Percentiles rank a stretch among this genome's conserved stretches.
These are phyloP conservation scores for Pelagomonas calceolata DNA, from an alignment of 108 stramenopile species.

Conservation along the genomic window DNA sequence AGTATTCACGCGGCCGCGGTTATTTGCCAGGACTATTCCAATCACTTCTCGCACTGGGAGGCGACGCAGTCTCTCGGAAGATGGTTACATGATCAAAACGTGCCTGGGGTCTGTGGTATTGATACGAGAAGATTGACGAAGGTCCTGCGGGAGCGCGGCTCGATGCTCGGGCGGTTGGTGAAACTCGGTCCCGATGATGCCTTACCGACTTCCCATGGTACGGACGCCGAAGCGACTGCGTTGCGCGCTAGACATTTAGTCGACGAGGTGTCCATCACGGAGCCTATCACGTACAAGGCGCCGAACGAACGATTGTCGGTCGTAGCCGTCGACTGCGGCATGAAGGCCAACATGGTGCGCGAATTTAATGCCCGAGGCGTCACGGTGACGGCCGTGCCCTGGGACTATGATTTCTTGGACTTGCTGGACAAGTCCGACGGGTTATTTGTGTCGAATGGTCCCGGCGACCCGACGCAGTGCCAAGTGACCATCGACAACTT, in stretches of 20 bases:
- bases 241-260: constrained; percentile 57
- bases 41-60: constrained; percentile 90
- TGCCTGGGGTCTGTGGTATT: constrained; percentile 82
- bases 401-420: constrained; percentile 77
- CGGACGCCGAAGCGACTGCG: background rate
- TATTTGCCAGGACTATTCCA: constrained; percentile 81
- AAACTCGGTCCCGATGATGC: constrained; percentile 27
- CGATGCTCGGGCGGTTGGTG: constrained; percentile 77
- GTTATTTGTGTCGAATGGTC: constrained; percentile 91
- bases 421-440: constrained; percentile 67
- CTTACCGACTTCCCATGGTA: background rate
- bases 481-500: constrained; percentile 55
- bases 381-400: constrained; percentile 90
- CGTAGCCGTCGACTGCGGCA: constrained; percentile 83
- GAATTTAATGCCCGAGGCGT: constrained; percentile 68
- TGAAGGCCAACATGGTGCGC: constrained; percentile 98
- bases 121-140: constrained; percentile 93
- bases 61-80: constrained; percentile 76
- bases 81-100: constrained; percentile 88
- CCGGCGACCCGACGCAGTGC: constrained; percentile 90
- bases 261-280: constrained; percentile 76
- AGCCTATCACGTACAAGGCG: constrained; percentile 69
- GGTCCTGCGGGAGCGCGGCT: constrained; percentile 68
- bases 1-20: constrained; percentile 84
- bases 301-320: constrained; percentile 59